Percentiles rank a stretch among this genome's conserved stretches.
These are phyloP conservation scores for Syzygium malaccense DNA, from an alignment of 441 rosid species.

Conservation along the genomic window DNA sequence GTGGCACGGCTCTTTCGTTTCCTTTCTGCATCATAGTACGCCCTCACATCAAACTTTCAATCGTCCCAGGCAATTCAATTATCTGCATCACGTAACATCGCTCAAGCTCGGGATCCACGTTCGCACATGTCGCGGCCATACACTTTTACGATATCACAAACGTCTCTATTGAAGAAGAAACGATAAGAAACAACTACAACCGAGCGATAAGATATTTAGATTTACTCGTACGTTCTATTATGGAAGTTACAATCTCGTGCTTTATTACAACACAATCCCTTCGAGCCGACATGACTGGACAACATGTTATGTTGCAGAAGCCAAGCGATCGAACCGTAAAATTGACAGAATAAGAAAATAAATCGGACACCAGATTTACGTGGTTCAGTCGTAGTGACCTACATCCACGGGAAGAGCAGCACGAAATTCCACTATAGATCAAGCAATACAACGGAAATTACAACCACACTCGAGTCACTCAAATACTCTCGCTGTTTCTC, in stretches of 20 bases:
- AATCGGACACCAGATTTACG: too few species aligned
- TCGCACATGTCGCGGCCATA: not conserved
- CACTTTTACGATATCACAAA: not conserved
- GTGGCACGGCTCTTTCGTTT: not conserved
- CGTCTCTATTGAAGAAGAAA: not conserved
- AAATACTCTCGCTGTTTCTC: too few species aligned
- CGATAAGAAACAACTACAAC: fast-evolving
- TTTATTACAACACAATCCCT: not conserved
- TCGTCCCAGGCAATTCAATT: not conserved
- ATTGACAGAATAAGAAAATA: too few species aligned
- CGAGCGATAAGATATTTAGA: fast-evolving
- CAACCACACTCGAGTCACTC: too few species aligned
- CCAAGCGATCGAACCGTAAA: too few species aligned
- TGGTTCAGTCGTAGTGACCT: too few species aligned
- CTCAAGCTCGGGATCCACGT: not conserved
- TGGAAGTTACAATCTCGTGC: fast-evolving
- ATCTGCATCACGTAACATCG: fast-evolving
- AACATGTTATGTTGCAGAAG: not conserved
- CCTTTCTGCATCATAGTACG: not conserved
- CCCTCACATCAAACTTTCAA: not conserved
- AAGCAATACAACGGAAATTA: too few species aligned
- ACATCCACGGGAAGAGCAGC: too few species aligned
- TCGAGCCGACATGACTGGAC: fast-evolving
- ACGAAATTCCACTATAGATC: too few species aligned
- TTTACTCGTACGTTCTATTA: fast-evolving